A percentile compares a stretch with the other conserved stretches of the same genome.
These are phyloP conservation scores for Beta vulgaris DNA, from an alignment of 148 eudicot genomes.

Conservation along the genomic window DNA sequence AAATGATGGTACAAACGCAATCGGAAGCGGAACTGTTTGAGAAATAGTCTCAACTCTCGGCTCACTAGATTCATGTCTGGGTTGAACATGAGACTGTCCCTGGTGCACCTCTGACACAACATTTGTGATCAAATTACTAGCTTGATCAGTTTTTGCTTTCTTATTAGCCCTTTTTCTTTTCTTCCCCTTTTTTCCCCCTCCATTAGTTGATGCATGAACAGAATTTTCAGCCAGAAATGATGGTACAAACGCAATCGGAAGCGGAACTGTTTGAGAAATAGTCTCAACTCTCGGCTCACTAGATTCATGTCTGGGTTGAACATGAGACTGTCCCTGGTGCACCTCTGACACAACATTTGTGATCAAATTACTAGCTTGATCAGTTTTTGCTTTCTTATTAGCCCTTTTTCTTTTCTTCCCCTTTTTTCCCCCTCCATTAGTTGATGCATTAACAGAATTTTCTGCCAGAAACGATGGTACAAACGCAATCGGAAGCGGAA, in stretches of 20 bases:
- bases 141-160: conserved; percentile 12
- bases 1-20: conserved; percentile 33
- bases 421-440: conserved; percentile 29
- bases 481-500: conserved; percentile 25
- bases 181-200: conserved; percentile 30
- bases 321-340: conserved; percentile 7
- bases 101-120: conserved; percentile 14
- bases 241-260: conserved; percentile 35
- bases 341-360: conserved; percentile 12
- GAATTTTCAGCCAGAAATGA: conserved; percentile 26
- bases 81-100: conserved; percentile 3
- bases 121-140: conserved; percentile 1
- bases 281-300: conserved; percentile 23
- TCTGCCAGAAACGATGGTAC: conserved; percentile 31
- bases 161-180: too few species aligned
- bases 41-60: conserved; percentile 18
- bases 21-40: conserved; percentile 20
- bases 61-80: conserved; percentile 22
- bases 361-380: conserved; percentile 1
- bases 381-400: conserved; percentile 34
- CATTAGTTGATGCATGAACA: conserved; percentile 23
- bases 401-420: conserved; percentile 37
- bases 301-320: conserved; percentile 16
- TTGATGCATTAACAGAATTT: conserved; percentile 20
- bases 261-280: conserved; percentile 15